Evolutionary conservation across 2,329 filamentous ascomycete species (phyloP).

Genomic region (Erysiphe pulchra): DNA sequence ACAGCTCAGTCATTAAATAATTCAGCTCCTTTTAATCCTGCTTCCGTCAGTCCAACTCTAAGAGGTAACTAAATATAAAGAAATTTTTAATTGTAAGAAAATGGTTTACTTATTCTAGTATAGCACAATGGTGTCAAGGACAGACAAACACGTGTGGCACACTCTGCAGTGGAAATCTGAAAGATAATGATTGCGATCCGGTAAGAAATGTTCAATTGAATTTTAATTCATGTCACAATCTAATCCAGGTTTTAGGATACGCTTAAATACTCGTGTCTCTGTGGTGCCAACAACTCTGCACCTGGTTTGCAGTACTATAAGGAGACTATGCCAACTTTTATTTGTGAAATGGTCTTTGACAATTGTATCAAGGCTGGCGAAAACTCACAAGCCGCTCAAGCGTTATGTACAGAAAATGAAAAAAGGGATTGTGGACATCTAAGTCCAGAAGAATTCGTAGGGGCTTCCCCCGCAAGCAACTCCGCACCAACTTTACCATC

Average conservation of each 20-base stretch:
- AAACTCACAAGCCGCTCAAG: conserved; percentile 20
- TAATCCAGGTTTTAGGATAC: conserved; percentile 14
- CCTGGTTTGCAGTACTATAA: conserved; percentile 29
- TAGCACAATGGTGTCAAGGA: conserved; percentile 29
- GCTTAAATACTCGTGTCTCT: conserved; percentile 30
- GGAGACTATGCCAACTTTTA: conserved; percentile 31
- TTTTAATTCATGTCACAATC: neutral
- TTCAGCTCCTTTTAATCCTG: too few species aligned
- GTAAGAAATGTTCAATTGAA: conserved; percentile 18
- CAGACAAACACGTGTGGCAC: conserved; percentile 32
- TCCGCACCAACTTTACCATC: conserved; percentile 17
- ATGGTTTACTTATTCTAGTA: neutral
- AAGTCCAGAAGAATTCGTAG: conserved; percentile 9
- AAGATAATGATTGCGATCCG: conserved; percentile 26
- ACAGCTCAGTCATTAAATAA: too few species aligned
- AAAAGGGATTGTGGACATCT: conserved; percentile 23
- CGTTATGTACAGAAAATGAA: conserved; percentile 19
- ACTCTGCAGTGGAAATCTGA: conserved; percentile 26
- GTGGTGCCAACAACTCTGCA: conserved; percentile 22
- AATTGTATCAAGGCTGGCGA: conserved; percentile 21
- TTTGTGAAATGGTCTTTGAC: conserved; percentile 26
- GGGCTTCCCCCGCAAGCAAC: conserved; percentile 11
- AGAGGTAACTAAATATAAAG: too few species aligned
- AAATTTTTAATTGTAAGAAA: too few species aligned
- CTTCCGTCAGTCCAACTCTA: too few species aligned